These are phyloP conservation scores for Cucurbita maxima DNA, from an alignment of 306 rosid species.

Conservation along the genomic window DNA sequence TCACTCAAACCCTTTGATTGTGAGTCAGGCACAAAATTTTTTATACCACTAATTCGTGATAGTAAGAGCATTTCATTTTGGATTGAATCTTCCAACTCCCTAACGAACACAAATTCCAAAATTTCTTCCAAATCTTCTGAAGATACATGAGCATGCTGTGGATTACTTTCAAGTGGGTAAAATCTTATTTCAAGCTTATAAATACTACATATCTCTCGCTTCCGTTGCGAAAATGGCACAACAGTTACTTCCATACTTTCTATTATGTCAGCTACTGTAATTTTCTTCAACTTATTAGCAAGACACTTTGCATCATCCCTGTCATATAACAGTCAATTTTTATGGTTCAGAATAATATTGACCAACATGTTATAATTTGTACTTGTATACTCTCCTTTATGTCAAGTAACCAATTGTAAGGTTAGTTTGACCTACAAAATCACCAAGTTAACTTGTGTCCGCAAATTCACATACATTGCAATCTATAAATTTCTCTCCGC, in stretches of 20 bases:
- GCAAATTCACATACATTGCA: not conserved
- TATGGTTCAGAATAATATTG: not conserved
- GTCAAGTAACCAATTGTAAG: not conserved
- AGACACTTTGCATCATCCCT: slow-evolving; percentile 54
- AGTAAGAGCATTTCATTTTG: slow-evolving; percentile 42
- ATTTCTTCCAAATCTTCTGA: slow-evolving; percentile 52
- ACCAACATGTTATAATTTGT: not conserved
- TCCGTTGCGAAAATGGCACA: slow-evolving; percentile 25
- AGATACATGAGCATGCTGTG: slow-evolving; percentile 27
- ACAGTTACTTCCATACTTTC: slow-evolving; percentile 56
- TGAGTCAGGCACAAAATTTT: slow-evolving; percentile 16
- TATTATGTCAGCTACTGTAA: slow-evolving; percentile 76
- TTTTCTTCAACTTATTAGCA: slow-evolving; percentile 64
- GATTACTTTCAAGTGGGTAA: slow-evolving; percentile 50
- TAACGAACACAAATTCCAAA: slow-evolving; percentile 38
- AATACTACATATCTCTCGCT: slow-evolving; percentile 38
- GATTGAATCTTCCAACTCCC: slow-evolving; percentile 71
- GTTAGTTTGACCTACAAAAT: not conserved
- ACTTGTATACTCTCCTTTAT: not conserved
- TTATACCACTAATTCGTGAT: slow-evolving; percentile 61
- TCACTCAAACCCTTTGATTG: slow-evolving; percentile 20
- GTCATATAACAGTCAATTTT: slow-evolving; percentile 6
- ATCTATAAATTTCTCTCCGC: not conserved
- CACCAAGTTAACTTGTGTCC: not conserved
- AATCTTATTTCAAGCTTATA: slow-evolving; percentile 65